Base-by-base conservation (phyloP, 352 stramenopile species). In the Elongisporangium anandrum region DNA sequence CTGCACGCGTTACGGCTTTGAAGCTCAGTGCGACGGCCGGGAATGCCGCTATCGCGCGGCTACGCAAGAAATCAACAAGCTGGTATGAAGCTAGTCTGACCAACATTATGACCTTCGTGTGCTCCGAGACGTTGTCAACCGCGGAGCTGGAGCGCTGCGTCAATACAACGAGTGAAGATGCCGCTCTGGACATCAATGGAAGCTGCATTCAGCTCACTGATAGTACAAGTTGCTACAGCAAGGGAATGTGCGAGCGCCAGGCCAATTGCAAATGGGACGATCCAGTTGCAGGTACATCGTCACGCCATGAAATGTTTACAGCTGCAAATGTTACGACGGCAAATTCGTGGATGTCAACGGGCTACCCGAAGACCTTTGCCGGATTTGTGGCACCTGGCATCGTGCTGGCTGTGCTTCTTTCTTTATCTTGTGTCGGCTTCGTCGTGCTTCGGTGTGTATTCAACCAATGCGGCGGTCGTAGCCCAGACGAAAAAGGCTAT, bases 211-310 rank as follows among this genome's bases (percentile, higher is more conserved):
- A 72, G 19, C 70, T 91, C 54, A 70, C 59, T 4, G 82, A 77
- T 19, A 29, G 60, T 0, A 63, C 80, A 45, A 80, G 71, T n/a
- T 94, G 82, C 73, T 73, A 62, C 53, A 75, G 47, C 39, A 71
- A 86, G 48, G 82, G 79, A 0, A 57, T 82, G 48, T 94, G 85
- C 47, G 85, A 94, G 56, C 80, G 80, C 39, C 68, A 78, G 50
- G 82, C 73, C 68, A 94, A 91, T 60, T 94, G 85, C 78, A 88
- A 91, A 60, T 94, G 85, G 85, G 73, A 90, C 54, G 80, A 90
- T 50, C 65, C 79, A 0, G 57, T 88, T 5, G 59, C 57, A 10
- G 66, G 61, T n/a, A 64, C 73, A 13, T 65, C 65, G 41, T 64
- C 65, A 1, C 79, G 85, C 3, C 72, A 68, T 19, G 67, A 84